Base-by-base conservation (phyloP, 371 early-diverging fungal genomes). In the Dichotomocladium elegans region DNA sequence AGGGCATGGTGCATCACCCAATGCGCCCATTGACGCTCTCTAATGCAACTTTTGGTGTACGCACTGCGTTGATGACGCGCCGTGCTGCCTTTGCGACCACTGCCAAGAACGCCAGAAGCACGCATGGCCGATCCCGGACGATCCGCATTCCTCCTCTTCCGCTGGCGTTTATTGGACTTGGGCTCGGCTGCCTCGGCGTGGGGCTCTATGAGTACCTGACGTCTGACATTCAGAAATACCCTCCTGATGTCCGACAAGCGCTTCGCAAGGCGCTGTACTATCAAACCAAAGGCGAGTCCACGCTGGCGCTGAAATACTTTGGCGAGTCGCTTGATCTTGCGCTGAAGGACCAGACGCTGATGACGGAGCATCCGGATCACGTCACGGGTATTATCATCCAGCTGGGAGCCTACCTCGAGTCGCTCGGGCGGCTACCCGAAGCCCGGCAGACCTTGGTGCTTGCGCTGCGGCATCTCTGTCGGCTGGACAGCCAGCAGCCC, bases 331-430 rank as follows among this genome's bases (percentile, higher is more conserved):
- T 82, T 8, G 63, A 64, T 1, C 58, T 74, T 7, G 86, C 79
- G 0, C 59, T 81, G 24, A 64, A 62, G 12, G 64, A 77, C 17
- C 64, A 70, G 4, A 77, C 77, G 51, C 41, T 85, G 40, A 74
- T 71, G 21, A 64, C 65, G 4, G 60, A 80, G 19, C 77, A 79
- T 0, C 75, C 80, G 0, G n/a, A n/a, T n/a, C 80, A 81, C 10
- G 66, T 85, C 22, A 83, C 80, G 0, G 83, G 86, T 7, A 83
- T 85, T 33, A 72, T 85, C 75, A 83, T 85, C 47, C 86, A 82
- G 40, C 47, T 79, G 6, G 86, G 81, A 1, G 60, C 71, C 1
- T 34, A 81, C 35, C 70, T 80, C 17, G 79, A 82, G 47, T 61
- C 63, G 2, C 41, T 81, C 61, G 80, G 75, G 0, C 63, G 70